Base-by-base conservation (phyloP, 192 early-diverging fungal genomes). In the Podila horticola region DNA sequence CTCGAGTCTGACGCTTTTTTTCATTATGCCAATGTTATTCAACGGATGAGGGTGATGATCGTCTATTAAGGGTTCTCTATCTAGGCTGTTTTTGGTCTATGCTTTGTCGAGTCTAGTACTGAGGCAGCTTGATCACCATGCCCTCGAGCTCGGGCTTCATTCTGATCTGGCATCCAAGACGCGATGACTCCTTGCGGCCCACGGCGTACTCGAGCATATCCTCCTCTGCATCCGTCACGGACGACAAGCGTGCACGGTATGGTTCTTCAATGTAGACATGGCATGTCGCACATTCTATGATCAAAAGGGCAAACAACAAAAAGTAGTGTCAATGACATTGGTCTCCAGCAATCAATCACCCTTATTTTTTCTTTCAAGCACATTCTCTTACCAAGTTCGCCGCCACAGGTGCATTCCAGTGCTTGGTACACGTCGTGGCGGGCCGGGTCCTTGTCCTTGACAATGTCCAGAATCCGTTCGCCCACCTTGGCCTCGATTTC, bases 191-290 rank as follows among this genome's bases (percentile, higher is more conserved):
- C 48, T 63, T 75, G 38, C 83, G 87, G 31, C 77, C 86, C 26
- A 83, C 82, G 5, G 86, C 84, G 50, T 88, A 88, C 66, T 91
- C 90, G 5, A 89, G 82, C 88, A 91, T 91, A 66, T 89, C 90
- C 72, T 89, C 87, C 67, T 89, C 88, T 30, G 81, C 84, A 38
- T 91, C 90, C 3, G 84, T 73, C 3, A 85, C 64, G 13, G 64
- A 52, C 17, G 86, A 77, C 11, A 91, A 69, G 38, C 79, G 71
- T 17, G 79, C 68, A 10, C 55, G 69, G 55, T 74, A 87, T 13
- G 73, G 69, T 12, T 75, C 67, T 34, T 88, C 87, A 30, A 89
- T 88, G 64, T 86, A 84, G 8, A 91, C 83, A 81, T 91, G 90
- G 60, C 90, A 91, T 3, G 90, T 89, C 3, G 90, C 90, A 65